Base-by-base conservation (phyloP, 805 yeast genomes). In the Monosporozyma aquatica region DNA sequence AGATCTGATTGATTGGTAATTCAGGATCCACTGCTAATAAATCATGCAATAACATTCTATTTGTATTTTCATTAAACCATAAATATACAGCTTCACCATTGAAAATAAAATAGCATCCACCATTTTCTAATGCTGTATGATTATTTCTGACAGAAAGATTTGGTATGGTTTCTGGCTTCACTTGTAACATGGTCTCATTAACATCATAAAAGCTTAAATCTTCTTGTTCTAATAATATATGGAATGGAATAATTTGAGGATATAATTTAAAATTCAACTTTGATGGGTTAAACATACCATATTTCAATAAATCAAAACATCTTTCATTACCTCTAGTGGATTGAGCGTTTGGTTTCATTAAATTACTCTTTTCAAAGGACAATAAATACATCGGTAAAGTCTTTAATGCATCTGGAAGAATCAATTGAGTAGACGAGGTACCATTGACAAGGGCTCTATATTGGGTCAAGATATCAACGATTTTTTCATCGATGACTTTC, bases 321-420 rank as follows among this genome's bases (percentile, higher is more conserved):
- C 95, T 72, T 2, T 74, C 56, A 58, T 92, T 96, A 23, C 82
- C 76, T 9, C 71, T 65, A 7, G 71, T 64, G 14, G 61, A 55
- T 33, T 56, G 56, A 10, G 52, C 49, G 37, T 60, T 56, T 15
- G 65, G 63, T 43, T 56, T 61, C 65, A 89, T 69, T 1, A 87
- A 78, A 41, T 68, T 71, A 1, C 82, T 58, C 58, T 90, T 92
- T 49, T 79, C 71, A 46, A 87, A 76, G 0, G 90, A 69, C 40
- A 87, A 68, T 39, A 83, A 56, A 51, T 74, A 78, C 52, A 80
- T 72, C 8, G 90, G 78, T 42, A 90, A 67, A 35, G 85, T 77
- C 44, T 76, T 76, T 52, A 92, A 67, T 8, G 90, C 76, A 36
- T 82, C 85, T 0, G 98, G 97, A 59, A 90, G 69, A 5, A 90